Base-by-base conservation (phyloP, 495 filamentous ascomycete genomes). In the Hypoxylon fuscum region DNA sequence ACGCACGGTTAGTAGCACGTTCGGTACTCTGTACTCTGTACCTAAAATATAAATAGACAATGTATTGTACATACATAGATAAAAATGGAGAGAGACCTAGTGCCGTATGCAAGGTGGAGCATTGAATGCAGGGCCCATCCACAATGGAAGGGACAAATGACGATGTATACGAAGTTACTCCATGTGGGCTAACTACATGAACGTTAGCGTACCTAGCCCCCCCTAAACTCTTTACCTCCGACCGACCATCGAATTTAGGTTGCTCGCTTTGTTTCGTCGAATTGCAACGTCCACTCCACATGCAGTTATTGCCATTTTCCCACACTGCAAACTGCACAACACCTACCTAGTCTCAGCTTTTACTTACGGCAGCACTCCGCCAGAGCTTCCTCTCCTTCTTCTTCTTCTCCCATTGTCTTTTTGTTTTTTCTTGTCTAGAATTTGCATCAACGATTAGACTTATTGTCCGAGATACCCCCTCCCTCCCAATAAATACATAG, bases 351-450 rank as follows among this genome's bases (percentile, higher is more conserved):
- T 55, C 50, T 65, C 62, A 65, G 32, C 61, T 42, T 47, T 17
- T 12, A 29, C 34, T 25, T 14, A 38, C 44, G 31, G 35, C 38
- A 20, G n/a, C 49, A 23, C n/a, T 34, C 9, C 31, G 21, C 38
- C 53, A 50, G 38, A 41, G 35, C 38, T 43, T 48, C 29, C 52
- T 52, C 27, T 58, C 43, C 7, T 23, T 18, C 6, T 53, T 31
- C 48, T 35, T 55, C 23, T 29, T 37, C 25, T 27, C 40, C 27
- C 32, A 51, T 56, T 61, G 32, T 21, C 62, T 66, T 61, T 57
- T 66, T 66, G 57, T 49, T 53, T 66, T 66, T 66, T 61, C 63
- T 66, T 66, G 57, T 49, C 57, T 66, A 61, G 63, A 66, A 54
- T 66, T 66, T 66, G 34, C 43, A 57, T 66, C 62, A 47, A 29